A percentile compares a stretch with the other conserved stretches of the same genome.
Evolutionary conservation across 208 protist species (phyloP).

Genomic region (Vickermania ingenoplastis): DNA sequence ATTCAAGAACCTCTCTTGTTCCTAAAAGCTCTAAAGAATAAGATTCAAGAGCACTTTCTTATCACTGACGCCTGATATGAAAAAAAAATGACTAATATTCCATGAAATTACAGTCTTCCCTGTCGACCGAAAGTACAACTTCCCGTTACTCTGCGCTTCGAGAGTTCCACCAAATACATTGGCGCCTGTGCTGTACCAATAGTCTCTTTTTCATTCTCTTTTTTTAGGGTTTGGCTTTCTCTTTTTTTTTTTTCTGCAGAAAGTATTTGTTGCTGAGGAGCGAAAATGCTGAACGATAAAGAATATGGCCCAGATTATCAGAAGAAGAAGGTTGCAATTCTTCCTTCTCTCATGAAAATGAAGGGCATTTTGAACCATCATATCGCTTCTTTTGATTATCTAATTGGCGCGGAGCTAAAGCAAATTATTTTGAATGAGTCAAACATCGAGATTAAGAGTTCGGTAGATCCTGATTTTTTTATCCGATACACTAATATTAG

Average conservation of each 20-base stretch:
- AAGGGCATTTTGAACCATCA: constrained; percentile 83
- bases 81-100: too few relatives aligned
- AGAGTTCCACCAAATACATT: too few relatives aligned
- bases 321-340: constrained; percentile 65
- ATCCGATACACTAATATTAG: constrained; percentile 86
- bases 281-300: too few relatives aligned
- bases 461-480: constrained; percentile 73
- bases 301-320: constrained; percentile 48
- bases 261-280: too few relatives aligned
- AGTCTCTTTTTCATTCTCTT: background rate
- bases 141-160: too few relatives aligned
- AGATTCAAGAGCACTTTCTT: too few relatives aligned
- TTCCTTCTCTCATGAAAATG: constrained; percentile 80
- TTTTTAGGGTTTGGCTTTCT: background rate
- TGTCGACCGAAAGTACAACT: too few relatives aligned
- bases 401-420: constrained; percentile 76
- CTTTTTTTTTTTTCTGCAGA: constrained; percentile 4
- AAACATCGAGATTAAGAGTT: constrained; percentile 83
- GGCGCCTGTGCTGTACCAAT: too few relatives aligned
- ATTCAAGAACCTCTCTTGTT: too few relatives aligned
- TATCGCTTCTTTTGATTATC: constrained; percentile 82
- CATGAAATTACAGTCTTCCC: too few relatives aligned
- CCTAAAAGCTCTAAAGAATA: too few relatives aligned
- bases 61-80: too few relatives aligned
- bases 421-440: constrained; percentile 84